Conservation (phyloP, 1,284 basidiomycete species). For the Leucoagaricus sp. region DNA sequence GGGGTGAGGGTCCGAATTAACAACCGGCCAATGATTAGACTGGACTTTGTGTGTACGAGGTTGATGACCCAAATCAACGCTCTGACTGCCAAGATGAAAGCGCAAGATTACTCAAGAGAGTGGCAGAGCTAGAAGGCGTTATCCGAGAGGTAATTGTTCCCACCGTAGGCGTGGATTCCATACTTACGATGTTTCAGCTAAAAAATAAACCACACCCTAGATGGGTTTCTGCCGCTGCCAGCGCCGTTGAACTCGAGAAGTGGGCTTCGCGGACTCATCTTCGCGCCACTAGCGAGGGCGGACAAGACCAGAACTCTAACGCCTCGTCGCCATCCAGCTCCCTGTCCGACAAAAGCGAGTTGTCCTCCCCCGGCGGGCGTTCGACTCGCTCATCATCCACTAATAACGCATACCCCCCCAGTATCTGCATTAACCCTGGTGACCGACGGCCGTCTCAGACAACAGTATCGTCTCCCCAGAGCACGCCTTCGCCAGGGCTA, state of each 20-base stretch:
- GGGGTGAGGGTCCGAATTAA: slow-evolving; percentile 1
- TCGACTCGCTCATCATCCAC: slow-evolving; percentile 17
- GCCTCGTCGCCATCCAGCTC: slow-evolving; percentile 29
- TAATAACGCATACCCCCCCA: slow-evolving; percentile 20
- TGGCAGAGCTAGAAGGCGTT: slow-evolving; percentile 82
- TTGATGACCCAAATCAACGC: slow-evolving; percentile 72
- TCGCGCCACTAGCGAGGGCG: slow-evolving; percentile 21
- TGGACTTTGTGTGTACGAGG: slow-evolving; percentile 82
- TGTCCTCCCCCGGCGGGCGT: slow-evolving; percentile 11
- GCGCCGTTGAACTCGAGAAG: slow-evolving; percentile 28
- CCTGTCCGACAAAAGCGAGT: slow-evolving; percentile 29
- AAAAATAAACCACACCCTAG: slow-evolving; percentile 76
- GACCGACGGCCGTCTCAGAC: slow-evolving; percentile 19
- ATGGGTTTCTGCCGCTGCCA: slow-evolving; percentile 46
- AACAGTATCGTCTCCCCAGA: slow-evolving; percentile 34
- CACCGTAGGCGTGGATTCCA: slow-evolving; percentile 10
- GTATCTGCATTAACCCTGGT: slow-evolving; percentile 21
- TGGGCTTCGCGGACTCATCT: slow-evolving; percentile 28
- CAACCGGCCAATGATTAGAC: slow-evolving; percentile 50
- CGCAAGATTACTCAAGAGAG: slow-evolving; percentile 66
- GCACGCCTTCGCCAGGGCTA: slow-evolving; percentile 40
- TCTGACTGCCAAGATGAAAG: slow-evolving; percentile 59
- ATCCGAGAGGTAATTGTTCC: slow-evolving; percentile 64
- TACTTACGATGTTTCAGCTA: slow-evolving; percentile 34
- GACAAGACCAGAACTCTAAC: slow-evolving; percentile 22